These are phyloP conservation scores for Colletotrichum gloeosporioides DNA, from an alignment of 2,329 filamentous ascomycete species.

Conservation along the genomic window DNA sequence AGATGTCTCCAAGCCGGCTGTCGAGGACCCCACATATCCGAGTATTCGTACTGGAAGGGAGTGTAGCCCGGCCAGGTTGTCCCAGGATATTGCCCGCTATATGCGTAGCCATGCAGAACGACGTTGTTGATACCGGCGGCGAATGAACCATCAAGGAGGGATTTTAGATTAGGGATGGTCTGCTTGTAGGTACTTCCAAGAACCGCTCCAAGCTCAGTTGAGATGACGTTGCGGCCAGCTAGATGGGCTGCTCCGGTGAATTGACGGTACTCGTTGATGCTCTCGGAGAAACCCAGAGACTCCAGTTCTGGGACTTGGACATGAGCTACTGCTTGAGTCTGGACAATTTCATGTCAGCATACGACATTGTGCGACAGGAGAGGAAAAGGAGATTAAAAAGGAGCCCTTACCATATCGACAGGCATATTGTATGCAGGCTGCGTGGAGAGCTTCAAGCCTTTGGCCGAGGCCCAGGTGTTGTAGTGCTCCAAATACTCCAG, in stretches of 20 bases:
- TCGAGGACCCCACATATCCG: neutral
- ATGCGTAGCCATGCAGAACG: neutral
- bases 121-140: neutral
- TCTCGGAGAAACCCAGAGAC: neutral
- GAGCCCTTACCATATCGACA: neutral
- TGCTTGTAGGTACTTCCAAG: neutral
- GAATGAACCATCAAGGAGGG: neutral
- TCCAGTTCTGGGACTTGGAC: neutral
- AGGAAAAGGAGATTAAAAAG: rapidly evolving
- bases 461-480: neutral
- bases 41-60: neutral
- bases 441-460: neutral
- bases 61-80: neutral
- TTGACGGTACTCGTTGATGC: neutral
- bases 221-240: neutral
- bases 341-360: neutral
- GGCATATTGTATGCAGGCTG: neutral
- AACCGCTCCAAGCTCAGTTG: neutral
- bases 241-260: neutral
- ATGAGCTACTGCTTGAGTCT: neutral
- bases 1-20: neutral
- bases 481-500: neutral
- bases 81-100: neutral
- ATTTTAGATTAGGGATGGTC: neutral
- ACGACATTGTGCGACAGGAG: neutral